A percentile compares a stretch with the other conserved stretches of the same genome.
phyloP scores from a whole-genome alignment of 768 basidiomycete genomes.

The Calvatia gigantea region DNA sequence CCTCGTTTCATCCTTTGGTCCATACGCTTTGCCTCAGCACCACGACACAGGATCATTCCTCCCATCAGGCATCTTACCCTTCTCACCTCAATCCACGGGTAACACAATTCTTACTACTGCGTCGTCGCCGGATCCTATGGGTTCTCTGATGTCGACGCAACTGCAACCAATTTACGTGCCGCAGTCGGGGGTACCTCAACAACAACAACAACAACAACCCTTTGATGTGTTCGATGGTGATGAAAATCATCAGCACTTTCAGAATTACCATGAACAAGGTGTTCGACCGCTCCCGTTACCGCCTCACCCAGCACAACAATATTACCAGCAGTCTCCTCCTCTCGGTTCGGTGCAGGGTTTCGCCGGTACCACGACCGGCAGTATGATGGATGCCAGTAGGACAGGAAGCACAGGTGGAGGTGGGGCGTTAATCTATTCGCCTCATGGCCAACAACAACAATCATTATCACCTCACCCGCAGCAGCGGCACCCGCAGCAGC shows the following conservation, averaged over 20 bases:
- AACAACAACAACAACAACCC: background rate
- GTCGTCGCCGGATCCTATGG: background rate
- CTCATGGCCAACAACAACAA: background rate
- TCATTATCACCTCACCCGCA: background rate
- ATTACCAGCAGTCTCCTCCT: slow-evolving; percentile 1
- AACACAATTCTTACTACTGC: background rate
- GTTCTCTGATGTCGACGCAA: background rate
- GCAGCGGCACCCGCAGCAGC: background rate
- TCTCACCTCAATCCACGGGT: slow-evolving; percentile 9
- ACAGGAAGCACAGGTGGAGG: too few relatives aligned
- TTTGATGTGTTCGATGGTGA: background rate
- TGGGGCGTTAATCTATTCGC: background rate
- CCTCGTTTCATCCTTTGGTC: background rate
- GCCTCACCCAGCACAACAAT: slow-evolving; percentile 4
- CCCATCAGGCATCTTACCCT: slow-evolving; percentile 4
- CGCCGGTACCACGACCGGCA: background rate
- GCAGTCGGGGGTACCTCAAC: too few relatives aligned
- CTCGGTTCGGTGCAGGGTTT: background rate
- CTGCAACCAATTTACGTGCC: too few relatives aligned
- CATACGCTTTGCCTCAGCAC: background rate
- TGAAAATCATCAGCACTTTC: too few relatives aligned
- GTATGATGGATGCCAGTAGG: background rate
- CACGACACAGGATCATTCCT: background rate
- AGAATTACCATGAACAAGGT: background rate
- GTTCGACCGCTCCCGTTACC: slow-evolving; percentile 11